Conservation (phyloP, 257 asterid species). For the Paulownia fortunei region DNA sequence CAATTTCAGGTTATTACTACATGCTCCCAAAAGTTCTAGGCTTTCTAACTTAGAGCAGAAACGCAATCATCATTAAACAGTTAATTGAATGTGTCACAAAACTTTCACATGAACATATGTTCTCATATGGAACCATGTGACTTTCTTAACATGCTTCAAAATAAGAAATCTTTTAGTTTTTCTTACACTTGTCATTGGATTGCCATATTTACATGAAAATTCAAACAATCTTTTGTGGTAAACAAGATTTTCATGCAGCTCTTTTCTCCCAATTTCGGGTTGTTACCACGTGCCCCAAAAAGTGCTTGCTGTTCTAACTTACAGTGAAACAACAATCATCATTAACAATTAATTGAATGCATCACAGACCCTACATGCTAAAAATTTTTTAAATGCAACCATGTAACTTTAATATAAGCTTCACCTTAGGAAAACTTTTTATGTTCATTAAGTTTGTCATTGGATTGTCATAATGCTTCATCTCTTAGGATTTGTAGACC, state of each 20-base stretch:
- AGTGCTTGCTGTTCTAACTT: conserved; percentile 1
- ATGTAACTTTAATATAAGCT: not conserved
- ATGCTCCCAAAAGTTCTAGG: not conserved
- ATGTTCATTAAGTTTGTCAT: not conserved
- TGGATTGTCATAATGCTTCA: not conserved
- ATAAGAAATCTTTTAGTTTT: not conserved
- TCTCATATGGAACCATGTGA: not conserved
- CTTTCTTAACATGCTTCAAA: not conserved
- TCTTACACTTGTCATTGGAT: no score
- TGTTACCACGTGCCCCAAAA: conserved; percentile 8
- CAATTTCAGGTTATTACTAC: not conserved
- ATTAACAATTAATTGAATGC: not conserved
- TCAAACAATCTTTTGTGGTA: no score
- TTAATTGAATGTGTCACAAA: not conserved
- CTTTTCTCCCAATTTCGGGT: not conserved
- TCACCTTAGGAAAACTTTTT: not conserved
- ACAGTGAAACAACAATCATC: conserved; percentile 13
- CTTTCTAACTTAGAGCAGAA: not conserved
- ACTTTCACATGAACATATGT: not conserved
- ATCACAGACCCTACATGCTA: not conserved
- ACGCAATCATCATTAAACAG: not conserved
- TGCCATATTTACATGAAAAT: no score
- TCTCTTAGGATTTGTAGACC: not conserved
- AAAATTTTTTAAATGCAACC: no score
- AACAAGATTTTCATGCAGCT: no score